Evolutionary conservation across 2,329 filamentous ascomycete species (phyloP).

Genomic region (Botrytis aclada): DNA sequence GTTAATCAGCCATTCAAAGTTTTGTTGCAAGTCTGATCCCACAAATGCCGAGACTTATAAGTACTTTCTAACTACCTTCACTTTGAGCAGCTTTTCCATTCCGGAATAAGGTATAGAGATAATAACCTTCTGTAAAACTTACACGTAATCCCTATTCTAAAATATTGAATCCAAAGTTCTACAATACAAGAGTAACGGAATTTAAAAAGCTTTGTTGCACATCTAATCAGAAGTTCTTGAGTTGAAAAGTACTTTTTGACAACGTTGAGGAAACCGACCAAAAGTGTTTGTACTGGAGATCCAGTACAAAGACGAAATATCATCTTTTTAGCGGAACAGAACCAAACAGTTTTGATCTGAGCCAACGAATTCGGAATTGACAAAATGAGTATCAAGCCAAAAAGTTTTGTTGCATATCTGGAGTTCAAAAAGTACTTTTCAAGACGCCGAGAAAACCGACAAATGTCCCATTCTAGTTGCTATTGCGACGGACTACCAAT

Average conservation of each 20-base stretch:
- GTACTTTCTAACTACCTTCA: not conserved
- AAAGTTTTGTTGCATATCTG: not conserved
- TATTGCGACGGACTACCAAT: too few species aligned
- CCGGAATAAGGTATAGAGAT: not conserved
- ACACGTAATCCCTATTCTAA: accelerated
- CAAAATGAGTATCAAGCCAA: not conserved
- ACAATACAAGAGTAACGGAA: not conserved
- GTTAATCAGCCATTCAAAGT: not conserved
- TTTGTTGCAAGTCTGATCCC: not conserved
- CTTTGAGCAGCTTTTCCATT: not conserved
- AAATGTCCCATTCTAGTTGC: not conserved
- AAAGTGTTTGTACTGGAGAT: not conserved
- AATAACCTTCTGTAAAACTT: too few species aligned
- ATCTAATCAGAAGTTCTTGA: not conserved
- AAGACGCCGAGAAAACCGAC: not conserved
- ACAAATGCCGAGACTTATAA: accelerated
- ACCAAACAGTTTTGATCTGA: too few species aligned
- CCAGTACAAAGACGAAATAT: not conserved
- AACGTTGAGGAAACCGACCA: not conserved
- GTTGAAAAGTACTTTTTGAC: not conserved
- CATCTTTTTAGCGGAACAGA: not conserved
- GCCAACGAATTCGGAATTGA: too few species aligned
- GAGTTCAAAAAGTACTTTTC: not conserved
- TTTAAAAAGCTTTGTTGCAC: not conserved
- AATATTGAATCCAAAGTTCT: not conserved